Conservation (phyloP, 345 rosid species). For the Syzygium jambos region DNA sequence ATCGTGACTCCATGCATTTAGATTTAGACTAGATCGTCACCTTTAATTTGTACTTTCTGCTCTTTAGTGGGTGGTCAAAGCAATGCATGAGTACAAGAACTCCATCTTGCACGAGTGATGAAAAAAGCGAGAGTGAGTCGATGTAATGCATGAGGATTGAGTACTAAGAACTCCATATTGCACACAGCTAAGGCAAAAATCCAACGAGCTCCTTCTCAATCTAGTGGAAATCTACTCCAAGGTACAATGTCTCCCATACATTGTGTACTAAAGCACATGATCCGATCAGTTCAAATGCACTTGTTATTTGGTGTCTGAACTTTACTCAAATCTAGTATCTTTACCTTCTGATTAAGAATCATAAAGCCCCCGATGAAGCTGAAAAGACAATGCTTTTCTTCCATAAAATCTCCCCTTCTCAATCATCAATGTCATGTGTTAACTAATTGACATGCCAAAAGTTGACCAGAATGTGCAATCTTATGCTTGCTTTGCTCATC, state of each 20-base stretch:
- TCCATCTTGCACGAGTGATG: not conserved
- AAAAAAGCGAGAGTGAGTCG: not conserved
- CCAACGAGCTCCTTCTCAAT: not conserved
- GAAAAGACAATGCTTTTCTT: not conserved
- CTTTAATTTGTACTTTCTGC: not conserved
- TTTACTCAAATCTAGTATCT: not conserved
- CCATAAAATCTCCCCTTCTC: not conserved
- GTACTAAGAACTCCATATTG: not conserved
- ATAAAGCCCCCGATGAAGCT: not conserved
- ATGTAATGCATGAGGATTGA: not conserved
- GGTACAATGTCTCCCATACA: not conserved
- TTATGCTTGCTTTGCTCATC: not conserved
- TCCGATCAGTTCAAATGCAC: not conserved
- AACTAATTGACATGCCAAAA: not conserved
- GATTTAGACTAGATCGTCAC: not conserved
- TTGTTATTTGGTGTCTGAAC: not conserved
- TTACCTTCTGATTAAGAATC: not conserved
- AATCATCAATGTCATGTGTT: not conserved
- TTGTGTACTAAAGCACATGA: not conserved
- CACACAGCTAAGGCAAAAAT: not conserved
- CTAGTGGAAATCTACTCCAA: not conserved
- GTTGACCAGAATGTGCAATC: not conserved
- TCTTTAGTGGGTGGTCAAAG: not conserved
- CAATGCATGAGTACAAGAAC: not conserved
- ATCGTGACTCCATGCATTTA: not conserved